Conservation (phyloP, 2,329 filamentous ascomycete genomes). For the Colletotrichum karsti region DNA sequence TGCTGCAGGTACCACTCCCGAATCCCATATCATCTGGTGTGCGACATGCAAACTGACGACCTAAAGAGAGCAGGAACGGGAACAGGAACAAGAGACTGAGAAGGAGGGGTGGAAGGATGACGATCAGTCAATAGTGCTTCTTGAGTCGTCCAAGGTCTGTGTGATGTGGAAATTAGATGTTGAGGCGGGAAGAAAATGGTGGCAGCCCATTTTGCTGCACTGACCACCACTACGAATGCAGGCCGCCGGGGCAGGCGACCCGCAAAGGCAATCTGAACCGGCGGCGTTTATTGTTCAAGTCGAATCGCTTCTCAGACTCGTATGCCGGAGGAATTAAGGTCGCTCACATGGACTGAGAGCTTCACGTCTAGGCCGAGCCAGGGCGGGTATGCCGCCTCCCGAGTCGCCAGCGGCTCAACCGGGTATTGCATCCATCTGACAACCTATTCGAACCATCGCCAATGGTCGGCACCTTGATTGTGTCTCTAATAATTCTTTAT, state of each 20-base stretch:
- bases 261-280: not conserved
- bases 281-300: not conserved
- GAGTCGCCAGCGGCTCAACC: not conserved
- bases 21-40: not conserved
- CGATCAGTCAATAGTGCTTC: slow-evolving; percentile 7
- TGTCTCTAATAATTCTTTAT: not conserved
- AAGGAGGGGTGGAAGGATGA: slow-evolving; percentile 1
- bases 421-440: not conserved
- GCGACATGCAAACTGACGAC: not conserved
- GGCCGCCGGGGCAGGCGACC: not conserved
- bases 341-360: not conserved
- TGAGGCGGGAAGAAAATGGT: not conserved
- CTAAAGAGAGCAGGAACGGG: not conserved
- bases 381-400: not conserved
- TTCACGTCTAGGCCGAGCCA: not conserved
- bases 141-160: not conserved
- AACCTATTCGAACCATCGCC: not conserved
- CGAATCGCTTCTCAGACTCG: no score
- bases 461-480: slow-evolving; percentile 1
- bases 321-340: not conserved
- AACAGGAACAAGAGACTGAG: not conserved
- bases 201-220: slow-evolving; percentile 9
- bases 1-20: not conserved
- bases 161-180: slow-evolving; percentile 26
- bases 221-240: slow-evolving; percentile 11